phyloP scores from a whole-genome alignment of 2,329 filamentous ascomycete species.

The Scedosporium dehoogii region DNA sequence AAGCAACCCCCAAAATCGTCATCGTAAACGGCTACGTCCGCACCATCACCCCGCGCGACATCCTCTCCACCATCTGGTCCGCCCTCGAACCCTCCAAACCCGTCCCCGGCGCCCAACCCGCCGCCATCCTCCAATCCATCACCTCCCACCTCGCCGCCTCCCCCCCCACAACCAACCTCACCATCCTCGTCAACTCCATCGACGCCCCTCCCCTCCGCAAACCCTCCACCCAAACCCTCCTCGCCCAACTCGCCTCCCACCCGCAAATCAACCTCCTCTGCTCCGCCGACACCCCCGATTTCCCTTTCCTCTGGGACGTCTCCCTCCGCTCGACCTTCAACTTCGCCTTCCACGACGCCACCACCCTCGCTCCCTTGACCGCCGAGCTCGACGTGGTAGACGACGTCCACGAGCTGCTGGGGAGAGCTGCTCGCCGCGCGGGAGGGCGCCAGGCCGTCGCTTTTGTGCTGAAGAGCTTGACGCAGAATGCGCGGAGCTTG shows the following conservation, averaged over 20 bases:
- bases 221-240: constrained; percentile 55
- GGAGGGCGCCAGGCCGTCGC: constrained; percentile 86
- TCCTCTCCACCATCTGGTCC: constrained; percentile 58
- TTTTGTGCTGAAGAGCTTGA: constrained; percentile 81
- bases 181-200: constrained; percentile 74
- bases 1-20: constrained; percentile 44
- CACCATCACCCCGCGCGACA: constrained; percentile 55
- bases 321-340: constrained; percentile 72
- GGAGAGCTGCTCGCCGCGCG: constrained; percentile 66
- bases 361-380: constrained; percentile 70
- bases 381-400: constrained; percentile 75
- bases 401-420: constrained; percentile 78
- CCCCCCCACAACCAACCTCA: constrained; percentile 38
- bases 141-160: constrained; percentile 45
- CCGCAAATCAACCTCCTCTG: constrained; percentile 63
- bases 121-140: constrained; percentile 59
- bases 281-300: constrained; percentile 81
- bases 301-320: constrained; percentile 82
- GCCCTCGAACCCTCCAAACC: constrained; percentile 45
- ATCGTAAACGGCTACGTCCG: constrained; percentile 79
- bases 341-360: constrained; percentile 88
- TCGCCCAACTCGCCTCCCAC: constrained; percentile 69
- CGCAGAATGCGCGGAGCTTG: constrained; percentile 81
- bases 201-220: constrained; percentile 71
- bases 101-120: constrained; percentile 51